A percentile compares a stretch with the other conserved stretches of the same genome.
Evolutionary conservation across 2,329 filamentous ascomycete genomes (phyloP).

Genomic region (Epichloe uncinata): DNA sequence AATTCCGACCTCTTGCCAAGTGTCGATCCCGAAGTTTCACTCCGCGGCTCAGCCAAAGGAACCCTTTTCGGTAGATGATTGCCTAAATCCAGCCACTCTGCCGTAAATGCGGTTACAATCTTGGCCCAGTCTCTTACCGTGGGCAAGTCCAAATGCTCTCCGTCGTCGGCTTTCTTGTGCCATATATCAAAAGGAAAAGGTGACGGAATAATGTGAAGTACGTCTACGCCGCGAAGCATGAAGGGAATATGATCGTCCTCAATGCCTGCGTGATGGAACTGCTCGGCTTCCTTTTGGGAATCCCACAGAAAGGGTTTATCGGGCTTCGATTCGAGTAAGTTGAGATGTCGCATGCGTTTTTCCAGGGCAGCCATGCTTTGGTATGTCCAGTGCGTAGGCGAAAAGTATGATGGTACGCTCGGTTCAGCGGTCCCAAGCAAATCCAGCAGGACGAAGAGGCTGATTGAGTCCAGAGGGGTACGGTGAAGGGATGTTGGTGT

Average conservation of each 20-base stretch:
- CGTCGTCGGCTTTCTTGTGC: conserved; percentile 78
- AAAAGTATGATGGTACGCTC: conserved; percentile 71
- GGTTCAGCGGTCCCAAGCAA: conserved; percentile 62
- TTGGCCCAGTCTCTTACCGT: conserved; percentile 80
- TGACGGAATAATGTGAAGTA: conserved; percentile 77
- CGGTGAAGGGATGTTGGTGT: conserved; percentile 61
- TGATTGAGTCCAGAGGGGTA: conserved; percentile 65
- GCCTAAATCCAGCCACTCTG: conserved; percentile 80
- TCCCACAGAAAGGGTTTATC: conserved; percentile 50
- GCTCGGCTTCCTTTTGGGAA: conserved; percentile 33
- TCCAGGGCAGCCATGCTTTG: conserved; percentile 62
- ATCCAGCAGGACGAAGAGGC: conserved; percentile 83
- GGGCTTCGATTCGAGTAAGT: conserved; percentile 48
- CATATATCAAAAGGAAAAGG: conserved; percentile 67
- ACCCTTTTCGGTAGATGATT: conserved; percentile 20
- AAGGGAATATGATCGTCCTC: conserved; percentile 91
- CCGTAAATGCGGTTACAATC: conserved; percentile 70
- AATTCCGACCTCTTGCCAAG: conserved; percentile 21
- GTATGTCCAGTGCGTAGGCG: conserved; percentile 90
- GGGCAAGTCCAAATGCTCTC: conserved; percentile 64
- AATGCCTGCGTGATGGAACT: conserved; percentile 40
- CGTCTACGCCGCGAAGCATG: conserved; percentile 69
- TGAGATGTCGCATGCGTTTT: conserved; percentile 53
- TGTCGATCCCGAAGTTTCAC: conserved; percentile 11
- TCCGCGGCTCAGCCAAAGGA: conserved; percentile 13